Base-by-base conservation (phyloP, 768 basidiomycete species). In the Hericium rajendrae region DNA sequence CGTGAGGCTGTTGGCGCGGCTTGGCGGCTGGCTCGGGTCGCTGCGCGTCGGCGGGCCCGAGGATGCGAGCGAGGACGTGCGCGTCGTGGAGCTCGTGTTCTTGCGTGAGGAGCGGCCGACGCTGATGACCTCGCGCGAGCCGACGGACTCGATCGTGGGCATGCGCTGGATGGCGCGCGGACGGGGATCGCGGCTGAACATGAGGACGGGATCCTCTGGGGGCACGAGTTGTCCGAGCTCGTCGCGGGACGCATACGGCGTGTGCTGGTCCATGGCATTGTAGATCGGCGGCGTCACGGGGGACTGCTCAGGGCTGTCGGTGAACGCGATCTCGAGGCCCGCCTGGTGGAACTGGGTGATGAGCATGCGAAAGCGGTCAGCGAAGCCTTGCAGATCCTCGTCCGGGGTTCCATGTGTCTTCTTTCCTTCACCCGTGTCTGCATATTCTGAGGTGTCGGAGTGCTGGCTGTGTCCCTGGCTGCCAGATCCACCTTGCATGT, bases 71-170 rank as follows among this genome's bases (percentile, higher is more conserved):
- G 22, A 22, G 22, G 22, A 22, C 22, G 22, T 38, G 3, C 20
- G 50, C 10, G 38, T 12, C 5, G 28, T 55, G 2, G 58, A 13
- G 15, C 51, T 20, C 2, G 40, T 18, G 43, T 46, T 46, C n/a
- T 13, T 46, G 24, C 55, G 48, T 9, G 53, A 53, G 38, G 38
- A 13, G 20, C 59, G 54, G 38, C 59, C 68, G 40, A 68, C 57
- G 57, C 68, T 70, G 61, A 64, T 63, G 24, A 65, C 68, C 64
- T 91, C 88, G 53, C 79, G 76, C 16, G 84, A 86, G 41, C 86
- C 87, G 68, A 89, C 75, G 46, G 81, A 83, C 67, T 89, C 86
- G 59, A 90, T 90, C 28, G 88, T 90, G 18, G 86, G 83, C 88
- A 91, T 88, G 40, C 88, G 84, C 32, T 8, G 32, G 32, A 32